Evolutionary conservation across 1,139 yeast species (phyloP).

Genomic region (Pichia sp.): DNA sequence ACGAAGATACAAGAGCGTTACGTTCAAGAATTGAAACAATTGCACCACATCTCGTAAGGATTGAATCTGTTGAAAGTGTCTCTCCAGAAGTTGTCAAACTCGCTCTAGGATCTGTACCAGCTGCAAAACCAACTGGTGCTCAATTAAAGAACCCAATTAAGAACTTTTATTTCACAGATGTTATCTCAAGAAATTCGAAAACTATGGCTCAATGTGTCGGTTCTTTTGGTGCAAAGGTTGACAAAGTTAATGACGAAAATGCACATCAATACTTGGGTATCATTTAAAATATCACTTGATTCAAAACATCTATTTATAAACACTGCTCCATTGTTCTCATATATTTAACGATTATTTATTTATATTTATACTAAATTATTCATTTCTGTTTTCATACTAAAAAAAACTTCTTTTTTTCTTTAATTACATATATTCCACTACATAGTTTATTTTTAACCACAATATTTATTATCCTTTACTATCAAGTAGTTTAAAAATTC

Average conservation of each 20-base stretch:
- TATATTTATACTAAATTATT: conserved; percentile 11
- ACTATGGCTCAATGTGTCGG: conserved; percentile 84
- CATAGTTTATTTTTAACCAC: neutral
- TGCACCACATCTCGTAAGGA: conserved; percentile 76
- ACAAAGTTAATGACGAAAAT: conserved; percentile 48
- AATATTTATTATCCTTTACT: neutral
- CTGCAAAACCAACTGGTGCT: conserved; percentile 39
- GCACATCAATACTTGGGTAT: conserved; percentile 28
- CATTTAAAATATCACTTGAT: neutral
- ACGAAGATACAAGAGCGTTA: conserved; percentile 65
- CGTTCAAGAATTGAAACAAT: conserved; percentile 68
- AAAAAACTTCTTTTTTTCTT: conserved; percentile 2
- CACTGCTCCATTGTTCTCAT: neutral
- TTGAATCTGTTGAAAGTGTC: conserved; percentile 68
- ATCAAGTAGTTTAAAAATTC: neutral
- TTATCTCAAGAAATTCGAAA: conserved; percentile 79
- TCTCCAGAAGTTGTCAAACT: conserved; percentile 50
- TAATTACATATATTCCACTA: conserved; percentile 4
- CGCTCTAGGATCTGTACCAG: conserved; percentile 42
- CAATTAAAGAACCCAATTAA: conserved; percentile 61
- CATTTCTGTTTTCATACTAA: conserved; percentile 14
- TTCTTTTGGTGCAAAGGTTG: conserved; percentile 60
- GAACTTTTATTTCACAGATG: conserved; percentile 85
- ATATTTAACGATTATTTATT: conserved; percentile 5
- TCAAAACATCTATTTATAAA: neutral